Evolutionary conservation across 2,329 filamentous ascomycete genomes (phyloP).

Genomic region (Aspergillus novoparasiticus): DNA sequence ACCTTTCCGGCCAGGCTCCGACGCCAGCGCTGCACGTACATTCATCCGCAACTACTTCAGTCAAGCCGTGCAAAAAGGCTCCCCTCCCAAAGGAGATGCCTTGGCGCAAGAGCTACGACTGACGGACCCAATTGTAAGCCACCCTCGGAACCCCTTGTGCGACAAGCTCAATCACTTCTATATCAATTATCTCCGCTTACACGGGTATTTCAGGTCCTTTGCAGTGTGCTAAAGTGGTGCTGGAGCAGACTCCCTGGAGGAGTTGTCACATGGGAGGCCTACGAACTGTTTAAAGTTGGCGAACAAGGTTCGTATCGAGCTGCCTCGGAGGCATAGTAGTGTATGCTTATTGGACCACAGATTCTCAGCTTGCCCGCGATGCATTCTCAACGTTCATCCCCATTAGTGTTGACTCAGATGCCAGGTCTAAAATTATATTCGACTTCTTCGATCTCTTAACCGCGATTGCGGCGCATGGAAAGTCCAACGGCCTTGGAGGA

Average conservation of each 20-base stretch:
- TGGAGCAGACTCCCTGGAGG: slow-evolving; percentile 91
- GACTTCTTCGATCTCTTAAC: slow-evolving; percentile 95
- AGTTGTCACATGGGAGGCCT: slow-evolving; percentile 94
- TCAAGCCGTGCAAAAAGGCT: slow-evolving; percentile 61
- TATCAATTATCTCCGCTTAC: slow-evolving; percentile 13
- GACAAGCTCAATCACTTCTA: neutral
- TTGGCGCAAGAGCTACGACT: slow-evolving; percentile 86
- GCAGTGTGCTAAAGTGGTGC: slow-evolving; percentile 96
- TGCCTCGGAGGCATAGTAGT: slow-evolving; percentile 5
- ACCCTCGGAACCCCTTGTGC: neutral
- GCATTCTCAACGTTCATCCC: slow-evolving; percentile 97
- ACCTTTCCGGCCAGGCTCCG: slow-evolving; percentile 89
- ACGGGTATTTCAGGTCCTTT: slow-evolving; percentile 68
- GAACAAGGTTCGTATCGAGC: slow-evolving; percentile 70
- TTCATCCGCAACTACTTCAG: slow-evolving; percentile 94
- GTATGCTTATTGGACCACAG: slow-evolving; percentile 51
- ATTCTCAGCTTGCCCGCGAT: slow-evolving; percentile 87
- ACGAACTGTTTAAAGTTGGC: slow-evolving; percentile 92
- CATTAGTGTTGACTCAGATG: slow-evolving; percentile 83
- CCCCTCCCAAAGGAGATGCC: slow-evolving; percentile 64
- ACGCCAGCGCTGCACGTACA: slow-evolving; percentile 86
- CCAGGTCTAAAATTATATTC: slow-evolving; percentile 85
- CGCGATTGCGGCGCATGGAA: slow-evolving; percentile 88
- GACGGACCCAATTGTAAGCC: slow-evolving; percentile 85
- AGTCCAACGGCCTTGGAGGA: slow-evolving; percentile 88